Evolutionary conservation across 2,329 filamentous ascomycete genomes (phyloP).

Genomic region (Penicillium sp.): DNA sequence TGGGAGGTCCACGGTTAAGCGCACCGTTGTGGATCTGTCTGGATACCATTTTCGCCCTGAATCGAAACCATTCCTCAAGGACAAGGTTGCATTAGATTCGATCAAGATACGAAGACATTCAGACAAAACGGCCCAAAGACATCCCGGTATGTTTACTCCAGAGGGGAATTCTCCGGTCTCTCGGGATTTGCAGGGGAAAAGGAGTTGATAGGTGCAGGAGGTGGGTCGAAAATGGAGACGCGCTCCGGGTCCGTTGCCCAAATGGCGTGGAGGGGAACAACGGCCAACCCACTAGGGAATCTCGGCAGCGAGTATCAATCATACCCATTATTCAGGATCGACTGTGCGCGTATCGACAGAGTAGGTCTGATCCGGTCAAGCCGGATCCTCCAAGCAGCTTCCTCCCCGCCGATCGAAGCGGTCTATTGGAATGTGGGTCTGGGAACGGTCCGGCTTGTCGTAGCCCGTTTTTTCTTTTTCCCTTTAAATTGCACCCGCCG

Average conservation of each 20-base stretch:
- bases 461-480: conserved; percentile 6
- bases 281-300: conserved; percentile 6
- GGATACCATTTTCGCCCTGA: too few species aligned
- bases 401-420: conserved; percentile 23
- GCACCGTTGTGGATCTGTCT: not conserved
- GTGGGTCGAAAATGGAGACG: conserved; percentile 16
- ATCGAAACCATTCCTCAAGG: too few species aligned
- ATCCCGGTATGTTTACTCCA: not conserved
- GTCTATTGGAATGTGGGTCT: conserved; percentile 22
- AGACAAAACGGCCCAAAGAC: not conserved
- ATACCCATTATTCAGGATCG: conserved; percentile 7
- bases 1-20: not conserved
- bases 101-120: not conserved
- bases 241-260: conserved; percentile 12
- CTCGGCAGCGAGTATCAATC: conserved; percentile 17
- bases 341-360: conserved; percentile 6
- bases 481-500: not conserved
- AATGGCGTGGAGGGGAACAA: not conserved
- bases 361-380: not conserved
- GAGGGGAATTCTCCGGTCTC: conserved; percentile 11
- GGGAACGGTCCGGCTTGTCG: conserved; percentile 23
- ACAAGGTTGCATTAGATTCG: too few species aligned
- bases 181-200: conserved; percentile 20
- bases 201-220: conserved; percentile 3
- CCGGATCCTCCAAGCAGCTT: not conserved